phyloP scores from a whole-genome alignment of 192 early-diverging fungal genomes.

The Entomortierella beljakovae region DNA sequence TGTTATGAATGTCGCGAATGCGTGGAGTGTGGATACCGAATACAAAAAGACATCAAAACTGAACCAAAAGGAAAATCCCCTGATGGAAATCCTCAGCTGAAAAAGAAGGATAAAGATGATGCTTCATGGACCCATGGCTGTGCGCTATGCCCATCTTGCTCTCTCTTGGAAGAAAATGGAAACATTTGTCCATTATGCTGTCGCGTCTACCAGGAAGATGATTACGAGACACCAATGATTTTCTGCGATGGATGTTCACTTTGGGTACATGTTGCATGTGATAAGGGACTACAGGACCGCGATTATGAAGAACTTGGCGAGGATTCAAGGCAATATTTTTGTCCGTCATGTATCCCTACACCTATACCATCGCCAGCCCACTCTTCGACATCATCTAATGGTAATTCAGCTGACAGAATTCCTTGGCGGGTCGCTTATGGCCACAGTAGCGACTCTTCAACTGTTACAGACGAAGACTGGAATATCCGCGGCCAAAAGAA shows the following conservation, averaged over 20 bases:
- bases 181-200: slow-evolving; percentile 69
- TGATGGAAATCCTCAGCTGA: not conserved
- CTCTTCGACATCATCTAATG: slow-evolving; percentile 34
- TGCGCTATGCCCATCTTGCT: slow-evolving; percentile 63
- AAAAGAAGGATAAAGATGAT: not conserved
- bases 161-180: slow-evolving; percentile 59
- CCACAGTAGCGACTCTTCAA: slow-evolving; percentile 1
- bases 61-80: not conserved
- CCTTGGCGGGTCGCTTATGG: slow-evolving; percentile 6
- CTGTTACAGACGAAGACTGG: slow-evolving; percentile 14
- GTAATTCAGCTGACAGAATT: slow-evolving; percentile 30
- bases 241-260: slow-evolving; percentile 69
- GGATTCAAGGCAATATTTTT: slow-evolving; percentile 68
- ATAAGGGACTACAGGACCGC: slow-evolving; percentile 54
- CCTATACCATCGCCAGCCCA: slow-evolving; percentile 32
- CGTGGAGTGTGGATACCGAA: slow-evolving; percentile 39
- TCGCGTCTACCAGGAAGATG: slow-evolving; percentile 59
- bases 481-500: slow-evolving; percentile 4
- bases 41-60: not conserved
- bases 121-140: slow-evolving; percentile 62
- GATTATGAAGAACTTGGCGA: slow-evolving; percentile 70
- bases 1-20: slow-evolving; percentile 40
- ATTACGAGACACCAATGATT: slow-evolving; percentile 68
- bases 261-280: slow-evolving; percentile 72
- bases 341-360: slow-evolving; percentile 59